phyloP scores from a whole-genome alignment of 2,329 filamentous ascomycete species.

The Ascomycota sp. region DNA sequence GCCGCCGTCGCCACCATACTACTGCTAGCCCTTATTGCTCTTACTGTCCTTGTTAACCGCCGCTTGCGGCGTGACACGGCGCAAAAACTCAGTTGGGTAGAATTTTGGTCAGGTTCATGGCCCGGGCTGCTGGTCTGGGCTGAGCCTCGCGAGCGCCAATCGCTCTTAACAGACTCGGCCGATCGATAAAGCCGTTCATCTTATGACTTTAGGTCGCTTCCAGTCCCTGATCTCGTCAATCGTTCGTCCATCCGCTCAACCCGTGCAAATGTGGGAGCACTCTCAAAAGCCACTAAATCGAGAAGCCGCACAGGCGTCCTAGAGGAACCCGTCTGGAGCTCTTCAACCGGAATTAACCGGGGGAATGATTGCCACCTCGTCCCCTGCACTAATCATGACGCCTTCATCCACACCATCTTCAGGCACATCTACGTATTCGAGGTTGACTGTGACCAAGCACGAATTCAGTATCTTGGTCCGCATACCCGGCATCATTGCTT shows the following conservation, averaged over 20 bases:
- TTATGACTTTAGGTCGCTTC: background rate
- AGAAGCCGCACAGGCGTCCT: too few species aligned
- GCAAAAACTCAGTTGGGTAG: conserved; percentile 6
- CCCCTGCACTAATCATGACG: conserved; percentile 43
- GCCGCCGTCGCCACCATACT: conserved; percentile 10
- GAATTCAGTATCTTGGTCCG: conserved; percentile 45
- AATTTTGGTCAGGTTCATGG: conserved; percentile 4
- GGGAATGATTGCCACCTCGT: conserved; percentile 75
- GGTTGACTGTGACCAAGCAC: conserved; percentile 60
- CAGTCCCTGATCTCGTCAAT: background rate
- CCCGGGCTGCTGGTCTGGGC: conserved; percentile 1
- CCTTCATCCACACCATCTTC: conserved; percentile 19
- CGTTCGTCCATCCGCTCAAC: too few species aligned
- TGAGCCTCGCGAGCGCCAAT: conserved; percentile 10
- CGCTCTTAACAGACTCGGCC: conserved; percentile 6
- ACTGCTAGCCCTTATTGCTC: conserved; percentile 7
- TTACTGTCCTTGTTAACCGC: conserved; percentile 2
- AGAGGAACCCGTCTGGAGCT: conserved; percentile 1
- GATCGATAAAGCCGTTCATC: background rate
- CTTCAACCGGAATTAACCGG: conserved; percentile 65
- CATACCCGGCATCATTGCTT: conserved; percentile 51
- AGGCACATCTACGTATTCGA: conserved; percentile 58
- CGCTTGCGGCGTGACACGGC: conserved; percentile 6
- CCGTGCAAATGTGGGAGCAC: too few species aligned
- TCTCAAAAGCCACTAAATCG: too few species aligned